Percentiles rank a stretch among this genome's conserved stretches.
These are phyloP conservation scores for Phytophthora ramorum DNA, from an alignment of 352 stramenopile genomes.

Conservation along the genomic window DNA sequence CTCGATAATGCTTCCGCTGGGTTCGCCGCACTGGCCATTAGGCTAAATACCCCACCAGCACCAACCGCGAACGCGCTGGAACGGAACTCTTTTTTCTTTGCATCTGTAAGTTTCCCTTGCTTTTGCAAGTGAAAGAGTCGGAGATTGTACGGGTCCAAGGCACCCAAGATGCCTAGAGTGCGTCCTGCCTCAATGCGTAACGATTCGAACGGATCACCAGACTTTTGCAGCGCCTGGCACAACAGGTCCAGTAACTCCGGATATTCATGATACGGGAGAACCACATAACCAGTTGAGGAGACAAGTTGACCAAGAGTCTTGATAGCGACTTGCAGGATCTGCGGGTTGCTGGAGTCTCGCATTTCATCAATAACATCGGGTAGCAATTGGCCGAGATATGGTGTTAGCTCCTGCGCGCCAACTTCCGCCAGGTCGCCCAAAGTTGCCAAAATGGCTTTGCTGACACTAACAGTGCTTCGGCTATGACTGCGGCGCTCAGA, in stretches of 20 bases:
- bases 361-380: slow-evolving; percentile 90
- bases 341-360: slow-evolving; percentile 83
- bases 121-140: slow-evolving; percentile 84
- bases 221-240: slow-evolving; percentile 81
- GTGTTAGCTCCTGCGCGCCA: slow-evolving; percentile 76
- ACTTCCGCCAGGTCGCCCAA: slow-evolving; percentile 84
- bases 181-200: slow-evolving; percentile 83
- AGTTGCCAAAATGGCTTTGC: slow-evolving; percentile 85
- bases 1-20: slow-evolving; percentile 11
- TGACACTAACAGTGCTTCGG: slow-evolving; percentile 81
- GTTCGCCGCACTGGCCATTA: slow-evolving; percentile 27
- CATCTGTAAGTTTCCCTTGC: slow-evolving; percentile 76
- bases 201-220: slow-evolving; percentile 76
- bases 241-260: slow-evolving; percentile 84
- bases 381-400: slow-evolving; percentile 86
- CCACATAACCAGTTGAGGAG: slow-evolving; percentile 85
- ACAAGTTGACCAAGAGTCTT: slow-evolving; percentile 87
- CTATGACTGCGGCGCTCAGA: slow-evolving; percentile 72
- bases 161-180: slow-evolving; percentile 82
- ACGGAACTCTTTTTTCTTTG: slow-evolving; percentile 77
- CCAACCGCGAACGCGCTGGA: slow-evolving; percentile 47
- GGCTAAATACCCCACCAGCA: slow-evolving; percentile 37
- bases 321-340: slow-evolving; percentile 87
- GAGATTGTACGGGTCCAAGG: slow-evolving; percentile 87
- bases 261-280: slow-evolving; percentile 85